Evolutionary conservation across 2,329 filamentous ascomycete genomes (phyloP), one percentile per base, ranked within the genome.

Genomic region (Capronia coronata): DNA sequence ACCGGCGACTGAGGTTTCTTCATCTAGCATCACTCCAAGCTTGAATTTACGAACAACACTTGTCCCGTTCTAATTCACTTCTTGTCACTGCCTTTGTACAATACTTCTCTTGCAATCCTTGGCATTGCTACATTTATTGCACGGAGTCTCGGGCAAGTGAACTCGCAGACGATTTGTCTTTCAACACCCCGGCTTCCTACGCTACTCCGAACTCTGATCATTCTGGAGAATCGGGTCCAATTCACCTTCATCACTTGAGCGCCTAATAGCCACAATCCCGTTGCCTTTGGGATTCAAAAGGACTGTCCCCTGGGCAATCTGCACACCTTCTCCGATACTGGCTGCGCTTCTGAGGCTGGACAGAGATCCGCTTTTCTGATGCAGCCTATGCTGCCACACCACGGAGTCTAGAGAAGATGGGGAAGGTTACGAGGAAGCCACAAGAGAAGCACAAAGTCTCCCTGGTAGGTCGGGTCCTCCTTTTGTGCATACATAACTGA

Each of bases 401-500:
- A 39, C 34, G 56, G 53, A 44, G 46, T 30, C 42, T 52, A 55
- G 55, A 46, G 58, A 60, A 56, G 59, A 74, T 74, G 71, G 72
- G 72, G 70, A 73, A 70, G 72, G 74, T 75, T 64, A 74, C 73
- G 67, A 75, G 73, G 69, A 69, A 68, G 66, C 70, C 72, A 50
- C 69, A 71, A 61, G 68, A 71, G 54, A 75, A 75, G 61, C 72
- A 75, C 64, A 72, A 74, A 64, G 70, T 70, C 62, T 74, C 72
- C 57, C 66, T 74, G 60, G 72, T 75, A 65, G 65, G 70, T 67
- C 43, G 34, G 54, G 48, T n/a, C 39, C 35, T 52, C 48, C 34
- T 18, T 19, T 37, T 48, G 34, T 51, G 49, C 48, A 48, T 38
- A 47, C 35, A 14, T 35, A 14, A 27, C 35, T 1, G 23, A 16